A percentile compares a stretch with the other conserved stretches of the same genome.
These are phyloP conservation scores for Phytophthora boehmeriae DNA, from an alignment of 352 stramenopile species.

Conservation along the genomic window DNA sequence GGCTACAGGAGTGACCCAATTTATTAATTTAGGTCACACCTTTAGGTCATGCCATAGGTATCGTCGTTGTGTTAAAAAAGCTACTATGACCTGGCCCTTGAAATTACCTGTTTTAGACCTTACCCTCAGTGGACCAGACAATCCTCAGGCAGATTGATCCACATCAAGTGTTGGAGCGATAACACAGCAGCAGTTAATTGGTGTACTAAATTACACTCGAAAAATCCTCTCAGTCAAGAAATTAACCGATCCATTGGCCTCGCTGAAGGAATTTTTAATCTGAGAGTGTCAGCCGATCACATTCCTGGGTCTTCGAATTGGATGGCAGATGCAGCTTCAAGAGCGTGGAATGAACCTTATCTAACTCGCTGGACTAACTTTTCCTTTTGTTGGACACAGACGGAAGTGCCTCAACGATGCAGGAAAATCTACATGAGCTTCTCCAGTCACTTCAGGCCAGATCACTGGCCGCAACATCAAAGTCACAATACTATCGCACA, in stretches of 20 bases:
- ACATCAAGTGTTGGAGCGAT: too few species aligned
- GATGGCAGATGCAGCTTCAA: background rate
- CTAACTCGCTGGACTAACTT: background rate
- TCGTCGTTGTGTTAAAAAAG: too few species aligned
- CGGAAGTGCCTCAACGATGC: background rate
- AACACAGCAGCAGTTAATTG: too few species aligned
- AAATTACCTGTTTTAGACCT: too few species aligned
- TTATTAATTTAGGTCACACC: too few species aligned
- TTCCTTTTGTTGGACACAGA: background rate
- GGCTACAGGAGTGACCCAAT: too few species aligned
- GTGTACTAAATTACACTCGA: too few species aligned
- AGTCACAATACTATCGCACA: background rate
- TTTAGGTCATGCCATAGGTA: too few species aligned
- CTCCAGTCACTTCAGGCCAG: background rate
- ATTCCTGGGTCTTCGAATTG: background rate
- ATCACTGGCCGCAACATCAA: background rate
- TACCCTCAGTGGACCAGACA: too few species aligned
- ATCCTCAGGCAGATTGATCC: too few species aligned
- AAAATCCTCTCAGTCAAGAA: too few species aligned
- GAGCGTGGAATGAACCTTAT: background rate
- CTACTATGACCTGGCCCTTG: too few species aligned
- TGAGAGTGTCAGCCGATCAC: background rate
- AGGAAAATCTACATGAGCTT: background rate
- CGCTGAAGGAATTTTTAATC: background rate
- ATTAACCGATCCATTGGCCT: background rate